phyloP scores from a whole-genome alignment of 768 basidiomycete species.

The Wakefieldia striispora region DNA sequence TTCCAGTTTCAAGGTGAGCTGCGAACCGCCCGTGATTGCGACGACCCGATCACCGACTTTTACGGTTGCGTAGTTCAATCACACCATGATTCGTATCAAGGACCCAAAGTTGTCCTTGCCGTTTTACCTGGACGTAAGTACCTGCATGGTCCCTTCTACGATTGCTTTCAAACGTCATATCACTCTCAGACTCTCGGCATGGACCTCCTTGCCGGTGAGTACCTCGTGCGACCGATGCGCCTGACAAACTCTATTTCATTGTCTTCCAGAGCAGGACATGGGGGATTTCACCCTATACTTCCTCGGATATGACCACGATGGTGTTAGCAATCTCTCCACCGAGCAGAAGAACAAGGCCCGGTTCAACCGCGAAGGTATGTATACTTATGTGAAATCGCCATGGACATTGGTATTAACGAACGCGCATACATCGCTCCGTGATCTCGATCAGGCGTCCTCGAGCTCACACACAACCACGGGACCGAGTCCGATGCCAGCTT shows the following conservation, averaged over 20 bases:
- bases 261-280: slow-evolving; percentile 47
- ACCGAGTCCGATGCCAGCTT: slow-evolving; percentile 79
- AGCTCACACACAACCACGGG: slow-evolving; percentile 88
- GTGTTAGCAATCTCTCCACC: slow-evolving; percentile 40
- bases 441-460: slow-evolving; percentile 59
- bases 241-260: slow-evolving; percentile 3
- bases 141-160: neutral
- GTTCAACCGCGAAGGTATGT: slow-evolving; percentile 65
- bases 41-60: neutral
- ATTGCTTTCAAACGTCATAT: neutral
- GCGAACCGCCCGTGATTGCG: neutral
- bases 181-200: slow-evolving; percentile 60
- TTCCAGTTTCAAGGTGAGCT: slow-evolving; percentile 55
- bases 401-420: neutral
- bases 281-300: slow-evolving; percentile 79
- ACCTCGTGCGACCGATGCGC: neutral
- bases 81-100: slow-evolving; percentile 87
- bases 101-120: slow-evolving; percentile 78
- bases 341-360: slow-evolving; percentile 52
- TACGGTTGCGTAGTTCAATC: slow-evolving; percentile 57
- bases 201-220: slow-evolving; percentile 62
- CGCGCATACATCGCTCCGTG: neutral
- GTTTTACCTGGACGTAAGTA: slow-evolving; percentile 72
- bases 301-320: slow-evolving; percentile 73
- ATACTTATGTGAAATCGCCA: neutral